These are phyloP conservation scores for Primulina tabacum DNA, from an alignment of 257 asterid genomes.

Conservation along the genomic window DNA sequence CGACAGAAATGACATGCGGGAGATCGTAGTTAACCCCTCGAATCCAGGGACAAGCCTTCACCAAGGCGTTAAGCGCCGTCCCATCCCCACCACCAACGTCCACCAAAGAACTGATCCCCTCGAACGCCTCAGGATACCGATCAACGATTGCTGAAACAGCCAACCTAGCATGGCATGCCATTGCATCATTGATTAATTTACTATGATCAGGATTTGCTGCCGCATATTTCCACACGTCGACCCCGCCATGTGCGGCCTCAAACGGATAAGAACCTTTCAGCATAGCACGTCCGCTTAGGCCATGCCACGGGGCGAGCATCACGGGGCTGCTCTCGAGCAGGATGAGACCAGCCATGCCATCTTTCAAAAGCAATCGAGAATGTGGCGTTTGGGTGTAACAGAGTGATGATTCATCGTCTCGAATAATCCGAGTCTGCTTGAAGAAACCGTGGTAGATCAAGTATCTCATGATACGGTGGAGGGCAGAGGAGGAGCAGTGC, in stretches of 20 bases:
- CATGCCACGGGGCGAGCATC: slow-evolving; percentile 74
- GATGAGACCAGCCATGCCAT: slow-evolving; percentile 41
- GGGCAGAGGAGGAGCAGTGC: slow-evolving; percentile 41
- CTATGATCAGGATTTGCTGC: slow-evolving; percentile 27
- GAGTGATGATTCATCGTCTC: neutral
- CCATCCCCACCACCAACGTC: slow-evolving; percentile 88
- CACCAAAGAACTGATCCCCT: slow-evolving; percentile 47
- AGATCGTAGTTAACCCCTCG: slow-evolving; percentile 57
- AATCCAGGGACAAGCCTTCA: slow-evolving; percentile 50
- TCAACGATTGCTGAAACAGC: slow-evolving; percentile 31
- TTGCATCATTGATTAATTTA: slow-evolving; percentile 48
- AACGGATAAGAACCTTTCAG: slow-evolving; percentile 31
- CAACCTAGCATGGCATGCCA: slow-evolving; percentile 44
- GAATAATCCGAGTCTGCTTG: neutral
- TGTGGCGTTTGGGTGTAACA: slow-evolving; percentile 56
- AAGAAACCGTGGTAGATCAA: slow-evolving; percentile 49
- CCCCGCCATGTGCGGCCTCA: slow-evolving; percentile 38
- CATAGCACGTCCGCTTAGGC: slow-evolving; percentile 29
- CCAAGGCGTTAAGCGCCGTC: slow-evolving; percentile 39
- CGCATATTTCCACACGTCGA: slow-evolving; percentile 43
- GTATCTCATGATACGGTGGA: slow-evolving; percentile 65
- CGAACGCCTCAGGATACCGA: slow-evolving; percentile 36
- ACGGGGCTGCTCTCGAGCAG: slow-evolving; percentile 51
- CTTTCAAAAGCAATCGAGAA: slow-evolving; percentile 40
- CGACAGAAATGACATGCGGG: slow-evolving; percentile 48